Conservation (phyloP, 805 yeast genomes). For the Yamadazyma olivae region DNA sequence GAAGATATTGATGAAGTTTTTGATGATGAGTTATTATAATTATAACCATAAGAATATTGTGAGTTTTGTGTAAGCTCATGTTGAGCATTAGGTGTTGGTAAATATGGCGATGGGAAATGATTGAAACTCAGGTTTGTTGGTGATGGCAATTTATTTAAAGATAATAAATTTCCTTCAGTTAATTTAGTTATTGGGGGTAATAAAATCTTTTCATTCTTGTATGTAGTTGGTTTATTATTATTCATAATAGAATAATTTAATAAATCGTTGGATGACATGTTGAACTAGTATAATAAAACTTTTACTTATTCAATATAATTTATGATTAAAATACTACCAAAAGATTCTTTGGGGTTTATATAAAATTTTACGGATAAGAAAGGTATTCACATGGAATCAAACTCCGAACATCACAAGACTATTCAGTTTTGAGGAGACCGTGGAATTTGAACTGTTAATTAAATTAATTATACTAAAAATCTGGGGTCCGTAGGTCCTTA, state of each 20-base stretch:
- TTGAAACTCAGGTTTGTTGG: neutral
- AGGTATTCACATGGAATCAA: slow-evolving; percentile 5
- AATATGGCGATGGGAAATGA: too few species aligned
- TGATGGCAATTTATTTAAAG: neutral
- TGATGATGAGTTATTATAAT: neutral
- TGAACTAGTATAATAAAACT: neutral
- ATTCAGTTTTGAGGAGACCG: neutral
- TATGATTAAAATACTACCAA: too few species aligned
- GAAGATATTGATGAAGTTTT: slow-evolving; percentile 5
- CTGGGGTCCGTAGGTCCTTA: too few species aligned
- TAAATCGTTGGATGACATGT: slow-evolving; percentile 29
- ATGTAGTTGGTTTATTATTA: slow-evolving; percentile 6
- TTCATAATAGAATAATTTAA: slow-evolving; percentile 40
- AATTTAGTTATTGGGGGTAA: slow-evolving; percentile 13
- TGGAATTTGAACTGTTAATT: neutral
- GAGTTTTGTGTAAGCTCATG: neutral
- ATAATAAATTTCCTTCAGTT: slow-evolving; percentile 12
- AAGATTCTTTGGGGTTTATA: too few species aligned
- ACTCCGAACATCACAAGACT: slow-evolving; percentile 8
- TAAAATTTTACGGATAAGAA: neutral
- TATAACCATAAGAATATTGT: too few species aligned
- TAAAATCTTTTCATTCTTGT: slow-evolving; percentile 5
- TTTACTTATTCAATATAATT: too few species aligned
- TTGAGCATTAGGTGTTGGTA: too few species aligned
- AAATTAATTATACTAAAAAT: too few species aligned